A percentile compares a stretch with the other conserved stretches of the same genome.
Evolutionary conservation across 2,329 filamentous ascomycete genomes (phyloP).

Genomic region (Lasiodiplodia hormozganensis): DNA sequence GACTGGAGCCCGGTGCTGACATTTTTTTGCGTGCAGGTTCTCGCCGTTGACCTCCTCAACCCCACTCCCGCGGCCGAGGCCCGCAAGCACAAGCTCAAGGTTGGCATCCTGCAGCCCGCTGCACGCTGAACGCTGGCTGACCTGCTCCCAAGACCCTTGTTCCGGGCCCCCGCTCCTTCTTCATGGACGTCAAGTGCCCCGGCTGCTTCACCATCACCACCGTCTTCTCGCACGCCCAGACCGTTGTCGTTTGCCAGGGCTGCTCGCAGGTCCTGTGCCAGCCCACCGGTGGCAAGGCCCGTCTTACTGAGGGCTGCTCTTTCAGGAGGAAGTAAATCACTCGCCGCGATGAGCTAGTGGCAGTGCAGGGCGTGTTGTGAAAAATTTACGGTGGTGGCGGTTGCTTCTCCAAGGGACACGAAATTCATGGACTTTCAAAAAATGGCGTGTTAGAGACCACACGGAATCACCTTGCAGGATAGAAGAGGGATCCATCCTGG

Average conservation of each 20-base stretch:
- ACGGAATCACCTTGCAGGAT: slow-evolving; percentile 51
- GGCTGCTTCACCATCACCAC: slow-evolving; percentile 99
- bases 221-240: slow-evolving; percentile 99
- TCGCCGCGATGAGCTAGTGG: slow-evolving; percentile 35
- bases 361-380: slow-evolving; percentile 42
- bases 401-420: slow-evolving; percentile 28
- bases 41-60: slow-evolving; percentile 99
- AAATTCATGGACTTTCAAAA: slow-evolving; percentile 45
- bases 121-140: slow-evolving; percentile 18
- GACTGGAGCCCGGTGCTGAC: slow-evolving; percentile 32
- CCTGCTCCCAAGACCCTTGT: slow-evolving; percentile 75
- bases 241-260: slow-evolving; percentile 98
- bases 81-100: slow-evolving; percentile 99
- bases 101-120: slow-evolving; percentile 56
- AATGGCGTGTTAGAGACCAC: slow-evolving; percentile 30
- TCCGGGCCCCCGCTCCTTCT: slow-evolving; percentile 96
- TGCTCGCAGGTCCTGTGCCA: slow-evolving; percentile 99
- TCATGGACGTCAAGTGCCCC: slow-evolving; percentile 99
- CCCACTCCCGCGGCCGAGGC: slow-evolving; percentile 96
- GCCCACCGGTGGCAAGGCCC: slow-evolving; percentile 98
- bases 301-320: slow-evolving; percentile 99
- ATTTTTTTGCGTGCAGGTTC: slow-evolving; percentile 73
- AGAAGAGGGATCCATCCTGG: slow-evolving; percentile 51
- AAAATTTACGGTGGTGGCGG: slow-evolving; percentile 48
- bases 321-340: slow-evolving; percentile 98